Base-by-base conservation (phyloP, 768 basidiomycete species). In the Imleria badia region DNA sequence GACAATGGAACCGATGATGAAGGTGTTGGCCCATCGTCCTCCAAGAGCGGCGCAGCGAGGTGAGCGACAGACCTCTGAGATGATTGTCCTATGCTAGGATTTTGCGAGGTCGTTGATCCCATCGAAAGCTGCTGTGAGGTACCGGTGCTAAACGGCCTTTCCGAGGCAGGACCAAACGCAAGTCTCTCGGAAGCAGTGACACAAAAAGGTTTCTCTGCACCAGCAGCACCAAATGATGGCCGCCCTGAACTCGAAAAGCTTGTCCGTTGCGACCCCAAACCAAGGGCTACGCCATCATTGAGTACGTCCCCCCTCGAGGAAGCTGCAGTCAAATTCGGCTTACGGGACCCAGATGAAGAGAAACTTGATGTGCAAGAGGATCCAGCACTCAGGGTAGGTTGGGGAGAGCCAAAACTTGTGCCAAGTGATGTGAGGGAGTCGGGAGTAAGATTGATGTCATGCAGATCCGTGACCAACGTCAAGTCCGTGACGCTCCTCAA, bases 301-400 rank as follows among this genome's bases (percentile, higher is more conserved):
- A 60, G 39, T 29, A 31, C 43, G 31, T 68, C 67, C 4, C 52
- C 66, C 39, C 54, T 61, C 23, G 66, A 64, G 7, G 65, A 56
- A 17, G 49, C 15, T 8, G 60, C 38, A 26, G 55, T 55, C n/a
- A 69, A 40, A 52, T 61, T 70, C 20, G 55, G 53, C 29, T 55
- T 55, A 38, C 63, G 71, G 15, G 64, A 66, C 7, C 65, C 63
- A 20, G 55, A 51, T 3, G 70, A 60, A 38, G 58, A 58, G 31
- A 70, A 66, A 34, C 48, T 68, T 10, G 66, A 61, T 6, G 64
- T 34, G n/a, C 70, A 68, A 35, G 70, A 70, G 23, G 68, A 72
- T 15, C 54, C 55, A 0, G 63, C 61, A 34, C 70, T 70, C 23
- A 69, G 15, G 26, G 52, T 72, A 26, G 65, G 67, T 41, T 48